A percentile compares a stretch with the other conserved stretches of the same genome.
Conservation (phyloP, 116 monocot species). For the Papilionanthe hybrid region DNA sequence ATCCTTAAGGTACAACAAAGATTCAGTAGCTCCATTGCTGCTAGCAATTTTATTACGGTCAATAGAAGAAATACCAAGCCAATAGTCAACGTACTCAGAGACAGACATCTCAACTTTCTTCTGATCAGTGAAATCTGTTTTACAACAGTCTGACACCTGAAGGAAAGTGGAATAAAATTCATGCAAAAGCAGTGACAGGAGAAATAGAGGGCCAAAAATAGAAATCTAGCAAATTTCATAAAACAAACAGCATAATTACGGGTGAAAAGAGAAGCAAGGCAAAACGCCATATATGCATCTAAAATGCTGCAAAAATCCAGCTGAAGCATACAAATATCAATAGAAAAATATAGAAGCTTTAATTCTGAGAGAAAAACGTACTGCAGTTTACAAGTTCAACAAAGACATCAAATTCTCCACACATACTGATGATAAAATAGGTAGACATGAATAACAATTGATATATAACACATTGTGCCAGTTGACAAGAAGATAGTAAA, state of each 20-base stretch:
- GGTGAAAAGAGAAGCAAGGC: neutral
- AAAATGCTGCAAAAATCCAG: neutral
- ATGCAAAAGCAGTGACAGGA: neutral
- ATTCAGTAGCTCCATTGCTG: slow-evolving; percentile 3
- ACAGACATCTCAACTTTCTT: slow-evolving; percentile 87
- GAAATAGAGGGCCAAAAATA: neutral
- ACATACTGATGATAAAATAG: neutral
- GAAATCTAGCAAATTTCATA: neutral
- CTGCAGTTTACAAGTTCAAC: neutral
- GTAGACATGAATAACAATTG: no score
- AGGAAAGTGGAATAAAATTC: neutral
- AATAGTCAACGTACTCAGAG: slow-evolving; percentile 54
- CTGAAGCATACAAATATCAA: neutral
- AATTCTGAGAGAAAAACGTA: neutral
- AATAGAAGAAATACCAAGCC: slow-evolving; percentile 28
- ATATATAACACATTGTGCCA: no score
- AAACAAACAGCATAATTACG: neutral
- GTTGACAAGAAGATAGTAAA: no score
- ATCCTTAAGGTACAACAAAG: slow-evolving; percentile 85
- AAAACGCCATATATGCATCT: neutral
- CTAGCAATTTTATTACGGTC: slow-evolving; percentile 6
- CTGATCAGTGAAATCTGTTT: slow-evolving; percentile 72
- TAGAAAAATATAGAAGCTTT: neutral
- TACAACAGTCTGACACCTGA: slow-evolving; percentile 81
- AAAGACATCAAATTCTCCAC: neutral